Base-by-base conservation (phyloP, 208 protist genomes). In the Acanthamoeba culbertsoni region DNA sequence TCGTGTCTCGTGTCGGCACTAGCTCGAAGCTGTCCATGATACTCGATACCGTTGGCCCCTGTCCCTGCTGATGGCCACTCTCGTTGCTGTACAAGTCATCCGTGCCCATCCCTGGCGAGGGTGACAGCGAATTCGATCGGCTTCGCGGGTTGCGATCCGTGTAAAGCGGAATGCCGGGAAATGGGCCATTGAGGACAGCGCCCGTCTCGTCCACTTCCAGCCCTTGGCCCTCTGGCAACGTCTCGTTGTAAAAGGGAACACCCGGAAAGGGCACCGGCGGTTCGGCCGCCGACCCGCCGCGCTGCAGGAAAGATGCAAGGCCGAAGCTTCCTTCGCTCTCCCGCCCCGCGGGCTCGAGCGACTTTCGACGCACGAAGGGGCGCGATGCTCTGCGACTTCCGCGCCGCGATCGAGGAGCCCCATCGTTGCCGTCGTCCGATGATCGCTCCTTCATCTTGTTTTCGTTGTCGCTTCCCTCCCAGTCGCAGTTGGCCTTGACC, bases 401-500 rank as follows among this genome's bases (percentile, higher is more conserved):
- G 28, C 71, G 71, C 7, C 71, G 71, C 10, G 71, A 79, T 8
- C 68, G 14, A 20, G 42, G 37, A 5, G 43, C 37, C 6, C 26
- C 71, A 53, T 53, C 71, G 23, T 53, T n/a, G 5, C 45, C 45
- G 71, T 53, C 45, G 40, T 82, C 45, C 28, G 37, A 53, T 42
- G 71, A 7, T 28, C 10, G 42, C 6, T 31, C n/a, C 0, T 18
- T n/a, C 63, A n/a, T n/a, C 3, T 75, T 43, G 71, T 7, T 18
- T 35, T 82, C 71, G 71, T 55, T 82, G 28, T 82, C 71, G 45
- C 71, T 82, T 18, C 42, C 71, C 45, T 82, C 71, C 71, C 71
- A 82, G 10, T 82, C 71, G 37, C 71, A 43, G 45, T 82, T 82
- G 71, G 82, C 82, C n/a, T 55, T 31, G 31, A 90, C 82, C 31